Conservation (phyloP, 768 basidiomycete genomes). For the Mycena albidolilacea region DNA sequence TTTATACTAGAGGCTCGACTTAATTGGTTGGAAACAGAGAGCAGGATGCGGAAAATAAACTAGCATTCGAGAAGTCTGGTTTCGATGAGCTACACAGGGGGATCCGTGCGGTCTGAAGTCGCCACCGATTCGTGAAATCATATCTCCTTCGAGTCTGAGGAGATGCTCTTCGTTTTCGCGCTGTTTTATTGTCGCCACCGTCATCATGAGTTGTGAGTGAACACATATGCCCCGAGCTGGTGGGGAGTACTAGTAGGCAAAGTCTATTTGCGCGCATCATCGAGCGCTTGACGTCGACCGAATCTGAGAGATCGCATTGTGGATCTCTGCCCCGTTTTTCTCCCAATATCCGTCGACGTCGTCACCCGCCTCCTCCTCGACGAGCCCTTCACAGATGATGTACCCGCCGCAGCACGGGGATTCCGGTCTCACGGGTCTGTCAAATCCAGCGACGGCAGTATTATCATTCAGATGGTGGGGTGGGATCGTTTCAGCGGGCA, state of each 20-base stretch:
- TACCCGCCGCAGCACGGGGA: conserved; percentile 28
- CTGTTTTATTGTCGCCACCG: too few relatives aligned
- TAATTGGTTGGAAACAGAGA: neutral
- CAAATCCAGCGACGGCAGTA: neutral
- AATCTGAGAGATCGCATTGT: neutral
- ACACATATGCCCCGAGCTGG: too few relatives aligned
- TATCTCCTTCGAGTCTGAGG: too few relatives aligned
- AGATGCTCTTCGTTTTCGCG: too few relatives aligned
- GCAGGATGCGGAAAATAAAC: conserved; percentile 1
- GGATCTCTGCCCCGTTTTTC: neutral
- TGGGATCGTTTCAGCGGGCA: neutral
- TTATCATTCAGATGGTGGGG: neutral
- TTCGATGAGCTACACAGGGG: neutral
- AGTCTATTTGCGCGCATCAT: too few relatives aligned
- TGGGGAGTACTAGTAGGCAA: too few relatives aligned
- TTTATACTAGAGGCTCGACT: neutral
- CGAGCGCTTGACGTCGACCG: neutral
- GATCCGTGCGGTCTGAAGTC: neutral
- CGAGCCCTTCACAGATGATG: conserved; percentile 18
- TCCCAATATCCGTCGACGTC: neutral
- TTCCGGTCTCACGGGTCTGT: neutral
- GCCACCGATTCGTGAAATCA: neutral
- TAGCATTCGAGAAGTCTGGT: neutral
- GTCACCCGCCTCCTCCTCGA: conserved; percentile 19
- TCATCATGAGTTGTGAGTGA: too few relatives aligned